Base-by-base conservation (phyloP, 805 yeast species). In the Scheffersomyces ergatensis region DNA sequence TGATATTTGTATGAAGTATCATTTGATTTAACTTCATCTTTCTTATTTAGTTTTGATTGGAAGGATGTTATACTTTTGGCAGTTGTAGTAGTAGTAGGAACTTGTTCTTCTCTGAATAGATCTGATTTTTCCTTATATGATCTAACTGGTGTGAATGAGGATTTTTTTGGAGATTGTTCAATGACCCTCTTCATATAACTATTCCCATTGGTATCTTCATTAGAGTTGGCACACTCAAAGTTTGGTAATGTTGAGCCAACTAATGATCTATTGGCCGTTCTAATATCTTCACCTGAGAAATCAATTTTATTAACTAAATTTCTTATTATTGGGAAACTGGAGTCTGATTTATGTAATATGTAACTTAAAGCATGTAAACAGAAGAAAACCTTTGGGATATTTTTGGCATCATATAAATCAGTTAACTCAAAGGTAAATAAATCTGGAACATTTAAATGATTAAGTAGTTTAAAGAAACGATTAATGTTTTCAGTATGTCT, bases 401-500 rank as follows among this genome's bases (percentile, higher is more conserved):
- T 86, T 54, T 89, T 90, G 55, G 84, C 83, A 56, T 93, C 97
- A 63, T 89, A 93, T 27, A 93, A 71, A 62, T 93, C 99, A 3
- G 96, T 89, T 43, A 90, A 76, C 58, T 92, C 99, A 58, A 93
- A 93, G 36, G 85, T 76, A 60, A 90, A 93, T 40, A 89, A 73
- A 42, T 87, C 90, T 0, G 98, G 99, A 49, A 93, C 80, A 20
- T 78, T 82, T 45, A 89, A 73, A 43, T 70, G 77, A 41, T 78
- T 83, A 23, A 89, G 68, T 41, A 92, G 77, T 16, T 75, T 70
- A 58, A 92, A 83, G 59, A 92, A 90, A 17, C 81, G 72, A 52
- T 89, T 88, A 56, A 93, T 92, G 58, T 93, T 93, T 57, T 93
- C 97, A 0, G 96, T 88, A 60, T 89, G 96, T 46, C 85, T 81